Base-by-base conservation (phyloP, 164 flowering plant genomes). In the Vitis rotundifolia region DNA sequence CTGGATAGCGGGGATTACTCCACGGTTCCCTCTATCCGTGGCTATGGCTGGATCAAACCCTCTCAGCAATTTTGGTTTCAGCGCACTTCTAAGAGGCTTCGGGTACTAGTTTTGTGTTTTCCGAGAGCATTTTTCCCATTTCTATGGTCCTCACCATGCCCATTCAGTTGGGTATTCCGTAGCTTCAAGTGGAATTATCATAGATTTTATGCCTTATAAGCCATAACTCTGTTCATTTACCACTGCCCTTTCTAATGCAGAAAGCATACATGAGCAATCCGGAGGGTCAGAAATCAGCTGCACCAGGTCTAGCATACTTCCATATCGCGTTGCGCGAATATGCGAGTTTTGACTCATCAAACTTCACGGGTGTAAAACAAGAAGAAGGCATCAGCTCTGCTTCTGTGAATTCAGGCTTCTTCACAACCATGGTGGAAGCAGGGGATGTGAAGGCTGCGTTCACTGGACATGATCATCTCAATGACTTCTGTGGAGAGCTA, bases 1-100 rank as follows among this genome's bases (percentile, higher is more conserved):
- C 88, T 95, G 54, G 99, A 95, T 72, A 93, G 97, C 58, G 99
- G 99, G 8, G 99, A 93, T 80, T 93, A 95, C 83, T 95, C 98
- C 50, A 88, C 87, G 0, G 89, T 86, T 72, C 84, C 90, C 5
- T 73, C 84, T n/a, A 82, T 95, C 18, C 76, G 73, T 65, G 94
- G 97, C 52, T 93, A 95, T 70, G 99, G 86, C 57, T 95, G 99
- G 99, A 95, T 95, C 77, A 93, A 93, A 71, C 77, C 88, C 51
- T 93, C 99, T 28, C 99, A 95, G 77, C 96, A 93, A 72, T 64
- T 80, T 70, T 95, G 99, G 99, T 95, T 90, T 68, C 84, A 85
- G 68, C 81, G 66, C 7, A 91, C 97, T 72, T 91, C 98, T 19
- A 59, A 14, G 37, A 80, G 62, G 82, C 93, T 91, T 59, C 79